Evolutionary conservation across 2,329 filamentous ascomycete genomes (phyloP), one percentile per base, ranked within the genome.

Genomic region (Dactylonectria macrodidyma): DNA sequence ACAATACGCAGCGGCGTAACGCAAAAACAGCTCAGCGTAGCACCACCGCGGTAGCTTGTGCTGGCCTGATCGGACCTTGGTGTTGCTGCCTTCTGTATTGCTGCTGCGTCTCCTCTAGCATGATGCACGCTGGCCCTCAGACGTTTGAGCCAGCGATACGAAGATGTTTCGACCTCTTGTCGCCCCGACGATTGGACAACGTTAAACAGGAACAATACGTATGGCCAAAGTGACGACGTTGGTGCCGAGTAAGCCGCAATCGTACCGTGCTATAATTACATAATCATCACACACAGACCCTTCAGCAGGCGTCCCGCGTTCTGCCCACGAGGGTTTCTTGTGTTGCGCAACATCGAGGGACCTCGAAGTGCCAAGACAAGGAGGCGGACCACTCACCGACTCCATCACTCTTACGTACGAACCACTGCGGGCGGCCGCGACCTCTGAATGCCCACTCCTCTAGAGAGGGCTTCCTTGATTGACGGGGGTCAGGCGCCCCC

Each of bases 361-460:
- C 16, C 14, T 30, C 33, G n/a, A 22, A 36, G 69, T 72, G 59
- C 66, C 44, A 73, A 67, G 69, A 50, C 60, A 66, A 63, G 62
- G 66, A 63, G 66, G 70, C 48, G 47, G 71, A 58, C 73, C 73
- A 75, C 71, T 75, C 73, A 75, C 73, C 73, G 73, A 75, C 73
- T 75, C 61, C 59, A 24, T 70, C 69, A 58, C 57, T 73, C 68
- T 71, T 69, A 73, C 71, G 72, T 71, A 75, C 70, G 66, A 73
- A 71, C 71, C 71, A 66, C 70, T 74, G 67, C 66, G 54, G 62
- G 67, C 60, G 65, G 69, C 65, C 67, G 64, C 65, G 64, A 59
- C 61, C 65, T 70, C 48, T 55, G 58, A 62, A 64, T 65, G 58
- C 44, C 65, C 55, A 52, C 19, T 46, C 57, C 62, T 69, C 66